phyloP scores from a whole-genome alignment of 2,329 filamentous ascomycete genomes.

The Alternaria viburni region DNA sequence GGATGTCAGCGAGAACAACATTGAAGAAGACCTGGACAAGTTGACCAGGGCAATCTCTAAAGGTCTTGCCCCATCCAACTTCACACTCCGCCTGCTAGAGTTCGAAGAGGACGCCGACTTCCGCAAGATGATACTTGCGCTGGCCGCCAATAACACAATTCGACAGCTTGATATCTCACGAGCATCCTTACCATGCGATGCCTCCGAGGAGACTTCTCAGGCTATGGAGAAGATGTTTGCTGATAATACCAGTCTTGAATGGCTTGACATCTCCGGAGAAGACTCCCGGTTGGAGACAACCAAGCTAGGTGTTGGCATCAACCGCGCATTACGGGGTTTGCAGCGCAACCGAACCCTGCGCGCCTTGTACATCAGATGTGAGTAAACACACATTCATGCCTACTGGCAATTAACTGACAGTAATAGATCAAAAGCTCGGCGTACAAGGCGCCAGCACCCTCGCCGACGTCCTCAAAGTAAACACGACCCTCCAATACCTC shows the following conservation, averaged over 20 bases:
- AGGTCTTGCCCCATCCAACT: constrained; percentile 64
- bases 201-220: constrained; percentile 69
- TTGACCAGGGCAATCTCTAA: constrained; percentile 60
- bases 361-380: constrained; percentile 66
- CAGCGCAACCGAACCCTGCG: constrained; percentile 68
- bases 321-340: constrained; percentile 68
- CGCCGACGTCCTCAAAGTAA: constrained; percentile 70
- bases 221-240: constrained; percentile 69
- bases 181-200: constrained; percentile 72
- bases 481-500: constrained; percentile 67
- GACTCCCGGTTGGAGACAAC: constrained; percentile 74
- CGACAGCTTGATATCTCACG: constrained; percentile 72
- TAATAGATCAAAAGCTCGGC: constrained; percentile 67
- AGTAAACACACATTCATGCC: background rate
- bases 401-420: constrained; percentile 17
- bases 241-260: constrained; percentile 69
- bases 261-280: constrained; percentile 74
- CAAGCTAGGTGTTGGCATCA: constrained; percentile 71
- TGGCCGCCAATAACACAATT: constrained; percentile 68
- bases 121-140: constrained; percentile 65
- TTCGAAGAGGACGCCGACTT: constrained; percentile 71
- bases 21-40: constrained; percentile 59
- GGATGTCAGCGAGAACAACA: constrained; percentile 69
- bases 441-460: constrained; percentile 72
- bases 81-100: constrained; percentile 72